Evolutionary conservation across 2,329 filamentous ascomycete genomes (phyloP), one percentile per base, ranked within the genome.

Genomic region (Penicillium sp.): DNA sequence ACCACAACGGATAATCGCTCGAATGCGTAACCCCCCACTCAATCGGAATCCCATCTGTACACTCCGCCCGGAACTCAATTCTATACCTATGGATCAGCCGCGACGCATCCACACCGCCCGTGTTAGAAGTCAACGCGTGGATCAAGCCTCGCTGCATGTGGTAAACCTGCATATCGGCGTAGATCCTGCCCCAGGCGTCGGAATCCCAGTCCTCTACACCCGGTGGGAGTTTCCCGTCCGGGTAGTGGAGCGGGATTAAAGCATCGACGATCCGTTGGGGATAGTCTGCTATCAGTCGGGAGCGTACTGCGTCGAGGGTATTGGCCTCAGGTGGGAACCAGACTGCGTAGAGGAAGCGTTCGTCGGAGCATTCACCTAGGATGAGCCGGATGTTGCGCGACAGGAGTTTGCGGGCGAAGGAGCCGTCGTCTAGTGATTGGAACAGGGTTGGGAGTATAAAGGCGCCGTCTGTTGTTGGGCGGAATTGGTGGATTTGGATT

Each of bases 141-240:
- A 77, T 68, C 50, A 83, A 75, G 0, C 81, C 81, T 6, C 80
- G 75, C 62, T 81, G 73, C 14, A 81, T 74, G 16, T 70, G 67
- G 57, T 83, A 76, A 8, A 83, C 77, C 60, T 83, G 81, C 54
- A 82, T 76, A 48, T 82, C 78, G 3, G 81, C 80, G 55, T 83
- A 83, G 5, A 83, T 69, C 13, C 69, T 69, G 0, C 80, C 81
- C 61, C 82, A 83, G 0, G 76, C 75, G 24, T 81, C 75, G 43
- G 63, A 56, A 7, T 46, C 28, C 81, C 81, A 83, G 58, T 76
- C 67, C 33, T 67, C 62, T 39, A 69, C 75, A 5, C 62, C 64
- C 0, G 57, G 10, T 0, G 79, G 77, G 0, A 81, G 60, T 4
- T 64, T 54, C 1, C 68, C 63, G 14, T 54, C 45, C 0, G 73